These are phyloP conservation scores for Agaricus blazei DNA, from an alignment of 768 basidiomycete species.

Conservation along the genomic window DNA sequence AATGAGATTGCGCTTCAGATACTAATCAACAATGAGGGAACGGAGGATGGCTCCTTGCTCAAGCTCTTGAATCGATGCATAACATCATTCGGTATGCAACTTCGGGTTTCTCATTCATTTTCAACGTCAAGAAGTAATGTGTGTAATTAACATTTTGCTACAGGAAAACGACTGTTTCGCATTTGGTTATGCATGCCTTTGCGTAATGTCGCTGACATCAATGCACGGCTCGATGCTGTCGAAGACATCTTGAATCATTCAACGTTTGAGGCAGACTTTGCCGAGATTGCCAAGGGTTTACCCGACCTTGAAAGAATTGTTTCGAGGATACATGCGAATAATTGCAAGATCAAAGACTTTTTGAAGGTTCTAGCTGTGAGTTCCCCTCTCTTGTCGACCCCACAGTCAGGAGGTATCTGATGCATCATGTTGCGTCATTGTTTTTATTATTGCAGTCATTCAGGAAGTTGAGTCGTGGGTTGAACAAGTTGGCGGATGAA, in stretches of 20 bases:
- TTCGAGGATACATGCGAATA: conserved; percentile 92
- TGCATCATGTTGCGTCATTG: background rate
- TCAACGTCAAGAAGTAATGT: background rate
- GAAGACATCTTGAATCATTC: conserved; percentile 83
- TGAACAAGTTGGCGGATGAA: conserved; percentile 55
- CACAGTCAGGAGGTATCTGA: background rate
- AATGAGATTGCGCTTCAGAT: conserved; percentile 37
- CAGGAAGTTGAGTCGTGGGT: conserved; percentile 61
- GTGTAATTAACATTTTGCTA: background rate
- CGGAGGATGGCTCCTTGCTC: conserved; percentile 84
- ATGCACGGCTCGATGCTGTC: conserved; percentile 90
- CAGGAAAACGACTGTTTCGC: conserved; percentile 92
- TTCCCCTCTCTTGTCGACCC: background rate
- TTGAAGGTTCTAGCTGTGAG: conserved; percentile 71
- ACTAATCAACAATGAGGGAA: conserved; percentile 89
- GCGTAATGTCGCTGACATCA: conserved; percentile 77
- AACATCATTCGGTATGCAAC: conserved; percentile 79
- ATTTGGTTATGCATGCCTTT: conserved; percentile 96
- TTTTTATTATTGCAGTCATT: conserved; percentile 51
- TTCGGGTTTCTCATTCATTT: background rate
- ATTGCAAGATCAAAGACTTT: conserved; percentile 85
- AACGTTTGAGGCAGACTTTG: conserved; percentile 73
- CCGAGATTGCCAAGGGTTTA: conserved; percentile 68
- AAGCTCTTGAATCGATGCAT: conserved; percentile 78
- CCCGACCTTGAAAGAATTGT: conserved; percentile 94